Percentiles rank a stretch among this genome's conserved stretches.
Evolutionary conservation across 352 stramenopile genomes (phyloP).

Genomic region (Albugo laibachii): DNA sequence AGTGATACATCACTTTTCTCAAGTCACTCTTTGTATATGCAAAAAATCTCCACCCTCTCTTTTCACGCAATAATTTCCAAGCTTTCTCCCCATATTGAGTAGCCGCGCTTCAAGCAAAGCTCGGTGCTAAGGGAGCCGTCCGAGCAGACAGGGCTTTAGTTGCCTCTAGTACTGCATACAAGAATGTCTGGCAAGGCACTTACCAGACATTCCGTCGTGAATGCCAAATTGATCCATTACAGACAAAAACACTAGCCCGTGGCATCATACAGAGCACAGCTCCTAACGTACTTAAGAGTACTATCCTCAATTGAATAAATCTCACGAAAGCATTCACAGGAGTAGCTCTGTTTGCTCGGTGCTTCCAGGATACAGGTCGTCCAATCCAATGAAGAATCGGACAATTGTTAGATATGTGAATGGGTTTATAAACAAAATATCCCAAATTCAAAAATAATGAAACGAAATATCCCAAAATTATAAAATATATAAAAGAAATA

Average conservation of each 20-base stretch:
- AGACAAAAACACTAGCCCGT: slow-evolving; percentile 1
- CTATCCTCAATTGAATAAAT: slow-evolving; percentile 5
- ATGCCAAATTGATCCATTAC: slow-evolving; percentile 13
- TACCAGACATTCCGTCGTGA: slow-evolving; percentile 3
- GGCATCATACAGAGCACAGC: slow-evolving; percentile 1
- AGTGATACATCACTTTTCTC: too few relatives aligned
- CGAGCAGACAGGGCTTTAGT: slow-evolving; percentile 8
- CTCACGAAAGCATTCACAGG: slow-evolving; percentile 6
- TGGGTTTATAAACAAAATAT: too few relatives aligned
- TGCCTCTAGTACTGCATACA: slow-evolving; percentile 3
- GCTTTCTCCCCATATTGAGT: slow-evolving; percentile 7
- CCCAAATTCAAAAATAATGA: too few relatives aligned
- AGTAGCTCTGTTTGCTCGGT: slow-evolving; percentile 6
- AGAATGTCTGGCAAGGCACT: slow-evolving; percentile 4
- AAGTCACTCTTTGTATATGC: slow-evolving; percentile 1
- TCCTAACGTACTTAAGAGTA: background rate
- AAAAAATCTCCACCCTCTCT: slow-evolving; percentile 1
- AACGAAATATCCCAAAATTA: too few relatives aligned
- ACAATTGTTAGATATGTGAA: slow-evolving; percentile 4
- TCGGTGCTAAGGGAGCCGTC: slow-evolving; percentile 4
- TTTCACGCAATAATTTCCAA: slow-evolving; percentile 6
- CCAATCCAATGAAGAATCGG: slow-evolving; percentile 8
- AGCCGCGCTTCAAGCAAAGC: slow-evolving; percentile 1
- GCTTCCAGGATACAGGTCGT: slow-evolving; percentile 7
- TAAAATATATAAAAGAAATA: too few relatives aligned